A percentile compares a stretch with the other conserved stretches of the same genome.
phyloP scores from a whole-genome alignment of 306 rosid genomes.

The Cicer yamashitae region DNA sequence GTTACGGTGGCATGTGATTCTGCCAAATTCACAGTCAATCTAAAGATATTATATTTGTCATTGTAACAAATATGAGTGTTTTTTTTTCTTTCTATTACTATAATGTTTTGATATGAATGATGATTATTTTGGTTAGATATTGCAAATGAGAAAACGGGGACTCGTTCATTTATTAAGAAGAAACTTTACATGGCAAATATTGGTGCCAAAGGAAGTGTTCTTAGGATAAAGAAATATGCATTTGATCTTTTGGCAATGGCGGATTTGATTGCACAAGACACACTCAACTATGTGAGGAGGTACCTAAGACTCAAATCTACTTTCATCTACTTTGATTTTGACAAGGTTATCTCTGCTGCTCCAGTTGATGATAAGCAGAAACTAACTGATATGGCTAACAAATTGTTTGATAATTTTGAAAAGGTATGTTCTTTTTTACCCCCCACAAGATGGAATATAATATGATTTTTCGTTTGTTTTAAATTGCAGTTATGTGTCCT shows the following conservation, averaged over 20 bases:
- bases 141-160: conserved; percentile 80
- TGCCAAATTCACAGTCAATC: too few relatives aligned
- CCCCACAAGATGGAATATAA: neutral
- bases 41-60: neutral
- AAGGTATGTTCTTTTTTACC: conserved; percentile 53
- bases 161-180: conserved; percentile 78
- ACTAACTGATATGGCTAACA: conserved; percentile 73
- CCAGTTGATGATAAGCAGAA: conserved; percentile 67
- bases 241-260: conserved; percentile 93
- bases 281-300: conserved; percentile 77
- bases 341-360: conserved; percentile 77
- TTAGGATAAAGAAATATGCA: conserved; percentile 71
- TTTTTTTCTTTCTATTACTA: neutral
- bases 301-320: conserved; percentile 84
- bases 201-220: conserved; percentile 71
- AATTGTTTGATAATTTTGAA: conserved; percentile 81
- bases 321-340: conserved; percentile 86
- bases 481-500: neutral
- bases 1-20: too few relatives aligned
- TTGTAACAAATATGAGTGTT: conserved; percentile 7
- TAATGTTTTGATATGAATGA: conserved; percentile 5
- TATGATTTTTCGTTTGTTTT: neutral
- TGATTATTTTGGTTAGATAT: conserved; percentile 58
- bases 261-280: conserved; percentile 74
- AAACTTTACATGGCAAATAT: conserved; percentile 76